These are phyloP conservation scores for Metarhizium anisopliae DNA, from an alignment of 2,329 filamentous ascomycete genomes.

Conservation along the genomic window DNA sequence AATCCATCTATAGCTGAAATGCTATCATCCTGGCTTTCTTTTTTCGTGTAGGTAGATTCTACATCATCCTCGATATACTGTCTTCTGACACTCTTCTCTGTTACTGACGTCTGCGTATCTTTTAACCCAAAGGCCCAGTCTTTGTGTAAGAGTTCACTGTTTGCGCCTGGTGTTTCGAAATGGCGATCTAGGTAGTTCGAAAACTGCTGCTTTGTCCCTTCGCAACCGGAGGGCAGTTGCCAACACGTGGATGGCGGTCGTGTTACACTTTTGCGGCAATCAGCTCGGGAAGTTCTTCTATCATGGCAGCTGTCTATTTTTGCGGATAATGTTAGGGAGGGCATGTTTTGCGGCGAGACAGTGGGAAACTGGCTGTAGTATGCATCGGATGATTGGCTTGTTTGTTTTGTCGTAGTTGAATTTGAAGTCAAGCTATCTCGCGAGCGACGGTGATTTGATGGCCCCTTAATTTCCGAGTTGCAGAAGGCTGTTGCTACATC, in stretches of 20 bases:
- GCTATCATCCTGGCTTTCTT: not conserved
- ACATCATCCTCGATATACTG: not conserved
- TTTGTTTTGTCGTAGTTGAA: not conserved
- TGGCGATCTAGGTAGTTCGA: constrained; percentile 4
- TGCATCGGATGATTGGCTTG: not conserved
- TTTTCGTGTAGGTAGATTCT: not conserved
- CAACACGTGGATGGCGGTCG: constrained; percentile 35
- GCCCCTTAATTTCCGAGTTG: not conserved
- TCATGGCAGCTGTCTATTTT: not conserved
- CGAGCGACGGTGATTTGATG: not conserved
- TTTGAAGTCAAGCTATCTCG: not conserved
- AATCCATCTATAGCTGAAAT: not conserved
- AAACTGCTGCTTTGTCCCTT: constrained; percentile 2
- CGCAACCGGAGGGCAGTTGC: not conserved
- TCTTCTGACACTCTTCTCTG: not conserved
- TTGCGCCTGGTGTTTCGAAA: not conserved
- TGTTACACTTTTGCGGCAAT: constrained; percentile 37
- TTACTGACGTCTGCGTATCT: not conserved
- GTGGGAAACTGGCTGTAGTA: not conserved
- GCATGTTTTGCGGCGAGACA: not conserved
- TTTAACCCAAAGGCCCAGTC: not conserved
- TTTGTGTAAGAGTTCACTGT: not conserved
- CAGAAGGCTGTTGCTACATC: not conserved
- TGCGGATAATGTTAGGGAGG: not conserved
- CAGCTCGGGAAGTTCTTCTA: constrained; percentile 32